A percentile compares a stretch with the other conserved stretches of the same genome.
These are phyloP conservation scores for Pulveroboletus sp. DNA, from an alignment of 768 basidiomycete genomes.

Conservation along the genomic window DNA sequence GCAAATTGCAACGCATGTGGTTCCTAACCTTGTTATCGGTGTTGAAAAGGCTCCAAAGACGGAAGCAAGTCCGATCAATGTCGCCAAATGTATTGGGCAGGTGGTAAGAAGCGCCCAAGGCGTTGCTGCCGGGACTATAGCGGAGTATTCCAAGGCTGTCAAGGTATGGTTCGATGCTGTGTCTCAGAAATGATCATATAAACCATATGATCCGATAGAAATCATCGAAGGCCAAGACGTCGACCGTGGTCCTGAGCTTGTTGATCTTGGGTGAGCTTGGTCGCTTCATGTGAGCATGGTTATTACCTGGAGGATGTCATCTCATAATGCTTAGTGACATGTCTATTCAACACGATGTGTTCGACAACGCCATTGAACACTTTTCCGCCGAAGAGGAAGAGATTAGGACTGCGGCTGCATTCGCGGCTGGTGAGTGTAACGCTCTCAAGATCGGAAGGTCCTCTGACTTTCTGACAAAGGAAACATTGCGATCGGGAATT, in stretches of 20 bases:
- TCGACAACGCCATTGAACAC: constrained; percentile 66
- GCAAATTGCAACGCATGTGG: constrained; percentile 78
- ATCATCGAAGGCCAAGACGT: constrained; percentile 60
- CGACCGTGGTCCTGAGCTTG: constrained; percentile 76
- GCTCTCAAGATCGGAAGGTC: not conserved
- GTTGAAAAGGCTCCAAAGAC: constrained; percentile 62
- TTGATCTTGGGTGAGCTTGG: constrained; percentile 93
- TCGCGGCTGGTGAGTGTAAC: constrained; percentile 71
- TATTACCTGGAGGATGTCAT: not conserved
- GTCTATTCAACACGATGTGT: constrained; percentile 76
- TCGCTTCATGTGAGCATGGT: constrained; percentile 65
- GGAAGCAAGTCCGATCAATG: constrained; percentile 60
- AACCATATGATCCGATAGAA: constrained; percentile 31
- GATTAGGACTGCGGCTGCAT: constrained; percentile 86
- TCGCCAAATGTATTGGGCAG: constrained; percentile 82
- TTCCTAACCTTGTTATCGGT: constrained; percentile 67
- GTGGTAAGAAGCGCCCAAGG: constrained; percentile 70
- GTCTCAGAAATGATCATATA: not conserved
- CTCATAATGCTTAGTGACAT: constrained; percentile 64
- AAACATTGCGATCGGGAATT: constrained; percentile 93
- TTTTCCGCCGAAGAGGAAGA: constrained; percentile 84
- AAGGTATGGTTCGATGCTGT: constrained; percentile 47
- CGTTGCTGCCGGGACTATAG: constrained; percentile 80
- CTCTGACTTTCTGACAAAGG: constrained; percentile 42
- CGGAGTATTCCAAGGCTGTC: constrained; percentile 78